Conservation (phyloP, 1,284 basidiomycete species). For the Xanthoconium separans region DNA sequence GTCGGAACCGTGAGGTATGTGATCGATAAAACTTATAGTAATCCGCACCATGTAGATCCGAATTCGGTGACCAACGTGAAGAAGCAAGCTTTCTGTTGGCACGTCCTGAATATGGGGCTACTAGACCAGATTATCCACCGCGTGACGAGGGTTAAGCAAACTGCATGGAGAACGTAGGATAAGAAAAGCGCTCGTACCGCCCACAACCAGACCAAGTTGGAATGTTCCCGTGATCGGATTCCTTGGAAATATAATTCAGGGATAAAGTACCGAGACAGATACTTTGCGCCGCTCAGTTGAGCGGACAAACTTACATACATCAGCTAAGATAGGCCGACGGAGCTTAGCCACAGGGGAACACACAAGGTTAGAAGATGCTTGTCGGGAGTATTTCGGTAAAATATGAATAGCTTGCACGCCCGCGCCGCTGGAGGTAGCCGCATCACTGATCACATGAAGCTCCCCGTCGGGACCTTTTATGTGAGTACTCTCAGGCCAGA, state of each 20-base stretch:
- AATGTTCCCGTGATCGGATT: neutral
- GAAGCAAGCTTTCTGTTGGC: neutral
- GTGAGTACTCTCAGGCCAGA: neutral
- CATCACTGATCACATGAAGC: neutral
- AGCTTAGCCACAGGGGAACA: neutral
- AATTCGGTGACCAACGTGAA: no score
- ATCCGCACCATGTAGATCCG: no score
- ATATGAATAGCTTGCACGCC: neutral
- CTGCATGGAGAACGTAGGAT: neutral
- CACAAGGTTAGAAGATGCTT: neutral
- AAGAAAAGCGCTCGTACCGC: neutral
- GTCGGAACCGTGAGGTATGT: no score
- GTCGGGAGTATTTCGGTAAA: neutral
- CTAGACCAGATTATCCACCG: neutral
- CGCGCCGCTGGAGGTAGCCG: neutral
- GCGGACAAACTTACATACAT: neutral
- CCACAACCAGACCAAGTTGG: neutral
- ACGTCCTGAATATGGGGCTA: neutral
- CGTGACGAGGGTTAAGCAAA: neutral
- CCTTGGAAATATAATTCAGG: neutral
- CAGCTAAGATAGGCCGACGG: neutral
- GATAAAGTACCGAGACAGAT: neutral
- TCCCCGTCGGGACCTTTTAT: neutral
- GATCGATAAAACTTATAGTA: no score
- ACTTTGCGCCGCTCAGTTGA: constrained; percentile 7